A percentile compares a stretch with the other conserved stretches of the same genome.
phyloP scores from a whole-genome alignment of 768 basidiomycete genomes.

The Pleurotus eryngii region DNA sequence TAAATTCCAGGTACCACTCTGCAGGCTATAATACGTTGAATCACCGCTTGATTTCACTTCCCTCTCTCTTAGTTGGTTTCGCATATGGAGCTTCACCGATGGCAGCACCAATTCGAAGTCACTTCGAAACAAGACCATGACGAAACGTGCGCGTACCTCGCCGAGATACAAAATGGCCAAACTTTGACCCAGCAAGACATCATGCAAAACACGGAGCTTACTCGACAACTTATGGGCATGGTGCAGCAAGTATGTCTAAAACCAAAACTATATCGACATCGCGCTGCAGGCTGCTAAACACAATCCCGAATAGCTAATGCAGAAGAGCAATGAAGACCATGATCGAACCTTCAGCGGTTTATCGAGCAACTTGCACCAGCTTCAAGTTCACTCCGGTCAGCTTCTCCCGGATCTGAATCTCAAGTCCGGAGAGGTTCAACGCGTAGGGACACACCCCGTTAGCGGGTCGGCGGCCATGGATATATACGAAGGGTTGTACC shows the following conservation, averaged over 20 bases:
- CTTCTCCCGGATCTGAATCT: slow-evolving; percentile 51
- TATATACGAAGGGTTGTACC: slow-evolving; percentile 52
- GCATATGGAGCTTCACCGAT: slow-evolving; percentile 41
- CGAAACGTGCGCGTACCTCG: slow-evolving; percentile 39
- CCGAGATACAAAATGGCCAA: slow-evolving; percentile 35
- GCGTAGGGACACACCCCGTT: slow-evolving; percentile 46
- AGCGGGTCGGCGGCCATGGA: slow-evolving; percentile 52
- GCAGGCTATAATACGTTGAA: neutral
- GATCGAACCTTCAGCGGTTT: slow-evolving; percentile 40
- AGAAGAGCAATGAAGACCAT: slow-evolving; percentile 24
- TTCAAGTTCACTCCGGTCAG: slow-evolving; percentile 43
- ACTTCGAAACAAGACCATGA: slow-evolving; percentile 39
- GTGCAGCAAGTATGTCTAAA: slow-evolving; percentile 46
- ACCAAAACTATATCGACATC: neutral
- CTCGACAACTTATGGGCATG: slow-evolving; percentile 41
- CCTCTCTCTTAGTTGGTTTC: slow-evolving; percentile 36
- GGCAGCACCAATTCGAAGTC: slow-evolving; percentile 42
- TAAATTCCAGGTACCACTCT: slow-evolving; percentile 39
- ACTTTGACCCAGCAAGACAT: slow-evolving; percentile 24
- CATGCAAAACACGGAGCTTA: slow-evolving; percentile 28
- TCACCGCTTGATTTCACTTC: neutral
- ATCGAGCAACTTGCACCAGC: slow-evolving; percentile 44
- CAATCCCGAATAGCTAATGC: slow-evolving; percentile 24
- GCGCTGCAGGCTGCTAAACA: neutral
- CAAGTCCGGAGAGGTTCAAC: slow-evolving; percentile 47